These are phyloP conservation scores for Rhizophagus prolifer DNA, from an alignment of 192 early-diverging fungal species.

Conservation along the genomic window DNA sequence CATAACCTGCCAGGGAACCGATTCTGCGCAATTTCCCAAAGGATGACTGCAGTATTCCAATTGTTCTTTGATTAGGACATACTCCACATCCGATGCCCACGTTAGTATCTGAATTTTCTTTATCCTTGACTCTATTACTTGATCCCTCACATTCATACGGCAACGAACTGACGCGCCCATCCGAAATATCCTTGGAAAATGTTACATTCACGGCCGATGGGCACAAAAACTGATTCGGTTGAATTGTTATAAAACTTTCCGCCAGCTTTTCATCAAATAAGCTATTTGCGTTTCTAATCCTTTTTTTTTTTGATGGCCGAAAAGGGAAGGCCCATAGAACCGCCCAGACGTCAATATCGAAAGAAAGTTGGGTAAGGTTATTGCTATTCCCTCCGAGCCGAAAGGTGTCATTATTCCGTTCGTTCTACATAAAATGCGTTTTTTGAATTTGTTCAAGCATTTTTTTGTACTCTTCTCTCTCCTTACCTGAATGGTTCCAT, in stretches of 20 bases:
- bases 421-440: no score
- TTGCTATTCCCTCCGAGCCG: not conserved
- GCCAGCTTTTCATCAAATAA: constrained; percentile 8
- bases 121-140: no score
- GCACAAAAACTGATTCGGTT: not conserved
- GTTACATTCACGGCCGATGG: constrained; percentile 12
- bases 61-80: not conserved
- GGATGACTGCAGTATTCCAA: not conserved
- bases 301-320: not conserved
- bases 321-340: not conserved
- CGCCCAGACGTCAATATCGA: not conserved
- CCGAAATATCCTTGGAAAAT: not conserved
- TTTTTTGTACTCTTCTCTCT: no score
- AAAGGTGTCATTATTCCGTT: not conserved
- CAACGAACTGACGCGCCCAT: constrained; percentile 16
- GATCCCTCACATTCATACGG: no score
- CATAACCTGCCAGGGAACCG: constrained; percentile 2
- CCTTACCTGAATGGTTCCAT: no score
- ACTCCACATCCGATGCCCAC: not conserved
- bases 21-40: constrained; percentile 14
- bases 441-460: no score
- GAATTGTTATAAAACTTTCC: constrained; percentile 1
- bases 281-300: not conserved
- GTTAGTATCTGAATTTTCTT: not conserved
- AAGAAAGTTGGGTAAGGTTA: not conserved